Conservation (phyloP, 345 rosid genomes). For the Eucalyptus cladocalyx region DNA sequence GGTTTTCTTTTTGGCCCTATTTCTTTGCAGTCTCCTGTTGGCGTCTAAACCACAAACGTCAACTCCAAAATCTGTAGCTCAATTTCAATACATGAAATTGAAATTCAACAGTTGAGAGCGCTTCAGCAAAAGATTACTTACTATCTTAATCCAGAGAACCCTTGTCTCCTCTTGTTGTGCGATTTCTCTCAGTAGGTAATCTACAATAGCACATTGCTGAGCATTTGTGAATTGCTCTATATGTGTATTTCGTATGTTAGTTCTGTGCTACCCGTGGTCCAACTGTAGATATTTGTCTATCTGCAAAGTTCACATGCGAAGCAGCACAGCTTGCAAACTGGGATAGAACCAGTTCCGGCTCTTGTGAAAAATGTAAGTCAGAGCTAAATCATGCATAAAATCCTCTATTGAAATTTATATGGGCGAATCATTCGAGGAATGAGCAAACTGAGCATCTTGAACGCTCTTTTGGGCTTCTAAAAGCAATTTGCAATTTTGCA, state of each 20-base stretch:
- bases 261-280: not conserved
- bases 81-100: not conserved
- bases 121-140: not conserved
- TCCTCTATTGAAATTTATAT: not conserved
- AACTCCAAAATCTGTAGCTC: not conserved
- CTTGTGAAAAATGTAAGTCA: no score
- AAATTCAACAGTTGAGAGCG: not conserved
- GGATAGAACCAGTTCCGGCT: no score
- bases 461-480: not conserved
- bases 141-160: not conserved
- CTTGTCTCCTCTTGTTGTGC: not conserved
- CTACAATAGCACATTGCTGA: not conserved
- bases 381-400: not conserved
- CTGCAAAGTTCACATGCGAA: no score
- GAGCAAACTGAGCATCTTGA: not conserved
- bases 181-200: not conserved
- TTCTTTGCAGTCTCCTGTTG: not conserved
- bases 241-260: not conserved
- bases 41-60: not conserved
- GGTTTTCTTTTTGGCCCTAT: not conserved
- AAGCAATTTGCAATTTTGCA: not conserved
- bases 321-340: no score
- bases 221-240: not conserved
- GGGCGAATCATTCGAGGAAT: not conserved
- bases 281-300: no score